These are phyloP conservation scores for Syzygium oleosum DNA, from an alignment of 345 rosid genomes.

Conservation along the genomic window DNA sequence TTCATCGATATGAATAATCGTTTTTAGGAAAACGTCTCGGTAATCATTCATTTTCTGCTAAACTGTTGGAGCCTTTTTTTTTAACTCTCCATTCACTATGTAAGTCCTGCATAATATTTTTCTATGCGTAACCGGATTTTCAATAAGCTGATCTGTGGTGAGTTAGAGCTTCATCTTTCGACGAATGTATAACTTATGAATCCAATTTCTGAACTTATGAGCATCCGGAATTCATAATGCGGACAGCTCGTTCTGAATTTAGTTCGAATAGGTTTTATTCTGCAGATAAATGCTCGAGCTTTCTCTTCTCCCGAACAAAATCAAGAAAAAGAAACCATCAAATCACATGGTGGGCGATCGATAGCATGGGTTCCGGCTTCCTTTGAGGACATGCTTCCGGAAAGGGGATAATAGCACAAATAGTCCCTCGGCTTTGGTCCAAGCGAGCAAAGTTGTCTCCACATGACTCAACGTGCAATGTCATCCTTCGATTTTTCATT, in stretches of 20 bases:
- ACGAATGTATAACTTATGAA: not conserved
- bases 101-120: not conserved
- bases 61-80: accelerated
- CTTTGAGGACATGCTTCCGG: not conserved
- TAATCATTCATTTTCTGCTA: not conserved
- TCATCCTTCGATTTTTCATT: not conserved
- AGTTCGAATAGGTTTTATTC: too few species aligned
- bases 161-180: not conserved
- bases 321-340: too few species aligned
- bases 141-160: not conserved
- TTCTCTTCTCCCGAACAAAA: too few species aligned
- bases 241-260: too few species aligned
- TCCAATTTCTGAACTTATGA: not conserved
- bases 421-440: not conserved
- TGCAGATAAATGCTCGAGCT: too few species aligned
- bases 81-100: not conserved
- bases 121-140: not conserved
- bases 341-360: too few species aligned
- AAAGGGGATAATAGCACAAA: not conserved
- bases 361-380: not conserved
- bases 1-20: not conserved
- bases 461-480: too few species aligned
- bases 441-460: not conserved
- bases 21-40: not conserved
- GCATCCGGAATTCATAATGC: too few species aligned